phyloP scores from a whole-genome alignment of 768 basidiomycete genomes.

The Austroboletus eburneus region DNA sequence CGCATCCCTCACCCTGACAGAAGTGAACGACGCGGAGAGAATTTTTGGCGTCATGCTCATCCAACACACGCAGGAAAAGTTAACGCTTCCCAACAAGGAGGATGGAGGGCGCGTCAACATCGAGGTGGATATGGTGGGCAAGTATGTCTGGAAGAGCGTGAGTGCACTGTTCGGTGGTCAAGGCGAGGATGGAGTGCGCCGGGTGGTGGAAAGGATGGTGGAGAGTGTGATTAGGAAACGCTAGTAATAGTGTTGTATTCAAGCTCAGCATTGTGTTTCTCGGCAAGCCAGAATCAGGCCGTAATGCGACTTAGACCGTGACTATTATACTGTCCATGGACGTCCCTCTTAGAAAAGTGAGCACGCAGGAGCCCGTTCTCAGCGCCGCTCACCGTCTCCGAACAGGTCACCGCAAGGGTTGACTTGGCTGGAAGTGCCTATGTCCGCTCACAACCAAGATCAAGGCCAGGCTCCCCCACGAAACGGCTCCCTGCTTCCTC shows the following conservation, averaged over 20 bases:
- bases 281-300: conserved; percentile 7
- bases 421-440: conserved; percentile 34
- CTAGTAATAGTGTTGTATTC: neutral
- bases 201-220: conserved; percentile 55
- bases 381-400: neutral
- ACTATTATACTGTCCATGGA: conserved; percentile 31
- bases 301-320: conserved; percentile 1
- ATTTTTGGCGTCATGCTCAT: conserved; percentile 94
- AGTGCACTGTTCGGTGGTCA: conserved; percentile 57
- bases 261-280: neutral
- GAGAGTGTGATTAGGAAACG: conserved; percentile 48
- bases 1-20: conserved; percentile 85
- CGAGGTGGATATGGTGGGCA: conserved; percentile 93
- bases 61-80: conserved; percentile 85
- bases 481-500: conserved; percentile 31
- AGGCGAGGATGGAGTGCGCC: conserved; percentile 44
- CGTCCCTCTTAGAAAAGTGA: conserved; percentile 44
- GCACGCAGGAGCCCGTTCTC: conserved; percentile 1
- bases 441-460: conserved; percentile 28
- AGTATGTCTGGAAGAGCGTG: conserved; percentile 86
- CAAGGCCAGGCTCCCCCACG: conserved; percentile 49
- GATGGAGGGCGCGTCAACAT: conserved; percentile 86
- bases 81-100: conserved; percentile 71
- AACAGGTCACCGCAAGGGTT: conserved; percentile 53
- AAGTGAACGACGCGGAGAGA: conserved; percentile 57